Base-by-base conservation (phyloP, 108 stramenopile genomes). In the Skeletonema potamos region DNA sequence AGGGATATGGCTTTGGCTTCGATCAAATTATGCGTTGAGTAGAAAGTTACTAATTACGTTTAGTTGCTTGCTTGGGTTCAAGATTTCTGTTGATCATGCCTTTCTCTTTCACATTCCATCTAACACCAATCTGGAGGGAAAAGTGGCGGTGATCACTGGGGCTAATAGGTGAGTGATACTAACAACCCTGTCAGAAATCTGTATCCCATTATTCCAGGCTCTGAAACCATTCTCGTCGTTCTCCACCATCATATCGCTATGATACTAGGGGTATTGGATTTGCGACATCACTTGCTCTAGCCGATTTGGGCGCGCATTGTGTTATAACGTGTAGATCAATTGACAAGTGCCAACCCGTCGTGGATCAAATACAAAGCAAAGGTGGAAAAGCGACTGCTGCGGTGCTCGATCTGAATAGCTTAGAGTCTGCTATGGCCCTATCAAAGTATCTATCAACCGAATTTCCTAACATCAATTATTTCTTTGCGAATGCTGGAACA, bases 241-340 rank as follows among this genome's bases (percentile, higher is more conserved):
- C n/a, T n/a, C n/a, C n/a, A n/a, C n/a, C n/a, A n/a, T n/a, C n/a
- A n/a, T n/a, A n/a, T n/a, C n/a, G n/a, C n/a, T n/a, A n/a, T n/a
- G n/a, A n/a, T n/a, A n/a, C n/a, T n/a, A 72, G 77, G 17, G 84
- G 84, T 1, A 59, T 85, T 12, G 84, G 84, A 13, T 79, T 82
- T 51, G 84, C 70, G 4, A 84, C 84, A 13, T 79, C 79, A n/a
- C 28, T 55, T 29, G 71, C 41, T 1, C 66, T 84, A 8, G 84
- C 83, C 15, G 20, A 27, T 27, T 39, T 81, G 11, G 84, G 84
- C 1, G 78, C 79, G 24, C 77, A 78, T 29, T 82, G 83, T 18
- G 4, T 58, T 2, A 15, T 58, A 15, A 58, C 57, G 2, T 58
- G 57, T 15, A 13, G 57, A 3, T 17, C n/a, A 3, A 15, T 58